phyloP scores from a whole-genome alignment of 768 basidiomycete genomes.

The Cyathus striatus region DNA sequence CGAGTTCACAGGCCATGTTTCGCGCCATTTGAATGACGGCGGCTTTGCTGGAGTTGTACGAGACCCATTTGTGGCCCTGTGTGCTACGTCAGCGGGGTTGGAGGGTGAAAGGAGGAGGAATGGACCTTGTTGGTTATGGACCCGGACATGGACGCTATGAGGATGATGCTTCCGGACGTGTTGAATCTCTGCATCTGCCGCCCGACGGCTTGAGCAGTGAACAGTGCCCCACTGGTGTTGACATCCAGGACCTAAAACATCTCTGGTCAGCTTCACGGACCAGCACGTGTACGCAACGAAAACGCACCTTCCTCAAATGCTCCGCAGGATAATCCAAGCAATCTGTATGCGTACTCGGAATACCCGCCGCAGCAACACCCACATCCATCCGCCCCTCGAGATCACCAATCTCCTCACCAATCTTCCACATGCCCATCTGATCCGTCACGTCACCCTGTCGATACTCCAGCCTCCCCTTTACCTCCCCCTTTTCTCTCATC shows the following conservation, averaged over 20 bases:
- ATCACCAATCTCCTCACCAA: slow-evolving; percentile 45
- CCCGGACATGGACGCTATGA: slow-evolving; percentile 60
- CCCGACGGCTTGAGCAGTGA: slow-evolving; percentile 57
- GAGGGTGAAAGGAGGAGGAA: neutral
- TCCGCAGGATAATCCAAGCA: slow-evolving; percentile 54
- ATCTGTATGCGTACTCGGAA: slow-evolving; percentile 37
- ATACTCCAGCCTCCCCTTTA: slow-evolving; percentile 38
- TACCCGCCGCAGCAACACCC: slow-evolving; percentile 64
- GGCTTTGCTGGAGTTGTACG: slow-evolving; percentile 71
- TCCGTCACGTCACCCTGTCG: slow-evolving; percentile 51
- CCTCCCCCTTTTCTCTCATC: slow-evolving; percentile 4
- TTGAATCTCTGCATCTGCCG: slow-evolving; percentile 49
- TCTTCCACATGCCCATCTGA: slow-evolving; percentile 41
- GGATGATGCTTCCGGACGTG: slow-evolving; percentile 47
- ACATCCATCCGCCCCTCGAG: slow-evolving; percentile 60
- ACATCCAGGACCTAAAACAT: slow-evolving; percentile 17
- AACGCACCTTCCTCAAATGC: slow-evolving; percentile 48
- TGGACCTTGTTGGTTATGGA: slow-evolving; percentile 56
- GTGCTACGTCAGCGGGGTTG: too few relatives aligned
- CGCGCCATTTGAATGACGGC: slow-evolving; percentile 80
- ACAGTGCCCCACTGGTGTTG: slow-evolving; percentile 56
- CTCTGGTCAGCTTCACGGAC: neutral
- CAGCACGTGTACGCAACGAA: slow-evolving; percentile 3
- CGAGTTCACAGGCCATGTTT: slow-evolving; percentile 74
- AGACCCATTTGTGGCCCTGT: slow-evolving; percentile 63